phyloP scores from a whole-genome alignment of 176 grass and related monocot species.

The Alopecurus myosuroides region DNA sequence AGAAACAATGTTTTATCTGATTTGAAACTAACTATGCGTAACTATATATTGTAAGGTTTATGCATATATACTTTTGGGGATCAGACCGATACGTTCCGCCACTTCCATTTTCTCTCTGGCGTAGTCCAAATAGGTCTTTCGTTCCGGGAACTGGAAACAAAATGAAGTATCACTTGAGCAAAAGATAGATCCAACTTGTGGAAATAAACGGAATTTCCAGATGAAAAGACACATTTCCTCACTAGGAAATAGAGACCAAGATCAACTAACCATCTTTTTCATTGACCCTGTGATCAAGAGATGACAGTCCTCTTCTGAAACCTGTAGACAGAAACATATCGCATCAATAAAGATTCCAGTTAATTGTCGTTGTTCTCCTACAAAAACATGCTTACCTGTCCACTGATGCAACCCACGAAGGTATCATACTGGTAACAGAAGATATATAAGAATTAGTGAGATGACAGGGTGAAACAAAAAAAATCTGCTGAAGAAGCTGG shows the following conservation, averaged over 20 bases:
- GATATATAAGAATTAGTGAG: neutral
- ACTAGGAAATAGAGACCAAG: neutral
- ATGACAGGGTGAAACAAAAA: neutral
- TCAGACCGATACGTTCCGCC: neutral
- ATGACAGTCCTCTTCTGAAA: neutral
- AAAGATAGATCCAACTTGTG: neutral
- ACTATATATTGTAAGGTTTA: neutral
- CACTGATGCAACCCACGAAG: neutral
- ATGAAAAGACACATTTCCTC: neutral
- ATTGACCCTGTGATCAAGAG: neutral
- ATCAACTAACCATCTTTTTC: neutral
- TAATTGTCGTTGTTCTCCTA: neutral
- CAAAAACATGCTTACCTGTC: neutral
- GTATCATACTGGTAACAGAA: neutral
- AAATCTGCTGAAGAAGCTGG: neutral
- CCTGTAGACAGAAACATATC: neutral
- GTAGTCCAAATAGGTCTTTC: neutral
- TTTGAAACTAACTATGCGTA: neutral
- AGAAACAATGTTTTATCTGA: neutral
- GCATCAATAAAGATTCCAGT: neutral
- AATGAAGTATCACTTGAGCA: neutral
- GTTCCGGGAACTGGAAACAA: neutral
- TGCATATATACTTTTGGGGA: neutral
- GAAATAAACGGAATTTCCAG: neutral
- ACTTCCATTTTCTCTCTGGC: neutral